Evolutionary conservation across 257 asterid genomes (phyloP).

Genomic region (Solanum chmielewskii): DNA sequence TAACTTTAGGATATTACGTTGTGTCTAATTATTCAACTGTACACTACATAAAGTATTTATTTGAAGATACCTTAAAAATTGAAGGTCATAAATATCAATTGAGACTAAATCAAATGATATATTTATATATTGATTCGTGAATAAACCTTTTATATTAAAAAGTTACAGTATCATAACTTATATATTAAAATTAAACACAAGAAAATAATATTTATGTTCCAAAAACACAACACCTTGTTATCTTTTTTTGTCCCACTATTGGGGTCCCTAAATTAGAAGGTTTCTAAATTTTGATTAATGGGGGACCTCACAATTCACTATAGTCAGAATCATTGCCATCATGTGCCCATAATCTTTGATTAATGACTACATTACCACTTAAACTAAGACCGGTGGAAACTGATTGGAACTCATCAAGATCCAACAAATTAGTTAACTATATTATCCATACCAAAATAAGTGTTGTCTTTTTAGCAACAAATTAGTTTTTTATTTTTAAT

Average conservation of each 20-base stretch:
- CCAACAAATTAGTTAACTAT: neutral
- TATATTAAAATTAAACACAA: neutral
- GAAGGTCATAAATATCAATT: too few species aligned
- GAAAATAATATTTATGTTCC: neutral
- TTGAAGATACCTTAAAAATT: too few species aligned
- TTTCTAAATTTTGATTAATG: neutral
- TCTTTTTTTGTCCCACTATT: neutral
- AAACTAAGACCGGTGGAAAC: neutral
- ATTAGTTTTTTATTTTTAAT: too few species aligned
- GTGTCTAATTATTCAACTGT: neutral
- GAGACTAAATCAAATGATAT: neutral
- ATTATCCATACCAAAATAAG: neutral
- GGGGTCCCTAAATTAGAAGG: neutral
- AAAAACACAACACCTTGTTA: neutral
- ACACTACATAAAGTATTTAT: too few species aligned
- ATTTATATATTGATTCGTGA: neutral
- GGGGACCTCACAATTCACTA: neutral
- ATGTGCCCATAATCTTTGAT: neutral
- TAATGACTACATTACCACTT: neutral
- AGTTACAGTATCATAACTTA: neutral
- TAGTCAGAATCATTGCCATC: neutral
- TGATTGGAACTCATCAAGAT: neutral
- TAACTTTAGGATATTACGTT: neutral
- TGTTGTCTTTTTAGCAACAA: neutral
- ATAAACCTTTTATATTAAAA: neutral